phyloP scores from a whole-genome alignment of 768 basidiomycete species.

The Pulveroboletus ravenelii region DNA sequence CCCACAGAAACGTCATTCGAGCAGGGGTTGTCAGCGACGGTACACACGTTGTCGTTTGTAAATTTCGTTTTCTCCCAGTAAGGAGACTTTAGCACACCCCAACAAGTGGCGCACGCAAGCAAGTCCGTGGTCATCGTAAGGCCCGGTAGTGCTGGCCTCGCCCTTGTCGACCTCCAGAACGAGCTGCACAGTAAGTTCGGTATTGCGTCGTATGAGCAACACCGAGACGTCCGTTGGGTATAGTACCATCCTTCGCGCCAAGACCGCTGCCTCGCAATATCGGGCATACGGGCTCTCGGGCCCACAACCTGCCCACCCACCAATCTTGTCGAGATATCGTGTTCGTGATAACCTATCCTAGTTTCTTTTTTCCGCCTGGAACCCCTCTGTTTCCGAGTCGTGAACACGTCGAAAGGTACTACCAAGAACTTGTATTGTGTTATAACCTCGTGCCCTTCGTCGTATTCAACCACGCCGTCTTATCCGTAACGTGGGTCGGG shows the following conservation, averaged over 20 bases:
- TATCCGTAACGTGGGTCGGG: conserved; percentile 42
- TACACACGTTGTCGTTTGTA: conserved; percentile 3
- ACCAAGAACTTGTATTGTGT: conserved; percentile 37
- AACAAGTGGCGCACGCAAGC: not conserved
- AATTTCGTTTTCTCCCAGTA: conserved; percentile 7
- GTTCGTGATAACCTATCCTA: conserved; percentile 56
- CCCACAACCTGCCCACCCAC: conserved; percentile 31
- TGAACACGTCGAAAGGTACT: conserved; percentile 46
- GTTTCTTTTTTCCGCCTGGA: conserved; percentile 45
- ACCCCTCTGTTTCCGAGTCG: too few species aligned
- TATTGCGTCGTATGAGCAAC: conserved; percentile 51
- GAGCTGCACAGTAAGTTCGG: conserved; percentile 38
- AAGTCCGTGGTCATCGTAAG: conserved; percentile 58
- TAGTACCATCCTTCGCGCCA: conserved; percentile 35
- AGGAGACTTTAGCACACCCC: not conserved
- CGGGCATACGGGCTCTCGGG: conserved; percentile 32
- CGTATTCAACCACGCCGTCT: conserved; percentile 39
- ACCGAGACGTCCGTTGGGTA: conserved; percentile 50
- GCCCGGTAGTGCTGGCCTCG: conserved; percentile 53
- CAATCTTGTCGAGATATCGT: conserved; percentile 49
- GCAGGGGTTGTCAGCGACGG: too few species aligned
- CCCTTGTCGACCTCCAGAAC: conserved; percentile 43
- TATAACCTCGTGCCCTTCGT: conserved; percentile 39
- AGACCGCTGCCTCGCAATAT: not conserved
- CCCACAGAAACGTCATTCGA: not conserved